Evolutionary conservation across 148 eudicot species (phyloP).

Genomic region (Tetragonia tetragonoides): DNA sequence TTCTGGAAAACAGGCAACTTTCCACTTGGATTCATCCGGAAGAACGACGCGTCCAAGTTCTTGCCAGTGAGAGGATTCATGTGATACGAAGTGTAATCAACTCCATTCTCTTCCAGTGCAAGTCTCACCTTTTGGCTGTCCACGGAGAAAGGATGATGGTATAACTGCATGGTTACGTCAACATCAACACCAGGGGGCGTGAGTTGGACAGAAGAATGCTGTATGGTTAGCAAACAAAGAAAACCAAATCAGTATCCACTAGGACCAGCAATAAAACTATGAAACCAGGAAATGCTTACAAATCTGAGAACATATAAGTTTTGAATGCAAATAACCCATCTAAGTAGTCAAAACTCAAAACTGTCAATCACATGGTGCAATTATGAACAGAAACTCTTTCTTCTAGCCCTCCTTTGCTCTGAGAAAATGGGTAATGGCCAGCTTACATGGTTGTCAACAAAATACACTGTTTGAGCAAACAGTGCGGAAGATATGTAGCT

Average conservation of each 20-base stretch:
- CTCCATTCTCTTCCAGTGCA: constrained; percentile 77
- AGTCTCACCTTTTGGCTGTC: constrained; percentile 97
- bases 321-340: not conserved
- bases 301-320: not conserved
- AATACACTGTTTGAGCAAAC: too few species aligned
- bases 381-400: not conserved
- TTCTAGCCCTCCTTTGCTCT: not conserved
- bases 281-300: not conserved
- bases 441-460: too few species aligned
- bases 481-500: too few species aligned
- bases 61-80: constrained; percentile 89
- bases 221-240: constrained; percentile 11
- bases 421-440: too few species aligned
- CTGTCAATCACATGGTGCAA: not conserved
- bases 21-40: constrained; percentile 78
- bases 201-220: constrained; percentile 3
- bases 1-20: constrained; percentile 89
- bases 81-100: constrained; percentile 88
- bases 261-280: too few species aligned
- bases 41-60: constrained; percentile 78
- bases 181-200: constrained; percentile 28
- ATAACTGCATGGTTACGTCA: constrained; percentile 70
- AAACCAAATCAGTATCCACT: not conserved
- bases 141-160: constrained; percentile 85
- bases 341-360: not conserved